A percentile compares a stretch with the other conserved stretches of the same genome.
Conservation (phyloP, 305 asterid genomes). For the Fraxinus nigra region DNA sequence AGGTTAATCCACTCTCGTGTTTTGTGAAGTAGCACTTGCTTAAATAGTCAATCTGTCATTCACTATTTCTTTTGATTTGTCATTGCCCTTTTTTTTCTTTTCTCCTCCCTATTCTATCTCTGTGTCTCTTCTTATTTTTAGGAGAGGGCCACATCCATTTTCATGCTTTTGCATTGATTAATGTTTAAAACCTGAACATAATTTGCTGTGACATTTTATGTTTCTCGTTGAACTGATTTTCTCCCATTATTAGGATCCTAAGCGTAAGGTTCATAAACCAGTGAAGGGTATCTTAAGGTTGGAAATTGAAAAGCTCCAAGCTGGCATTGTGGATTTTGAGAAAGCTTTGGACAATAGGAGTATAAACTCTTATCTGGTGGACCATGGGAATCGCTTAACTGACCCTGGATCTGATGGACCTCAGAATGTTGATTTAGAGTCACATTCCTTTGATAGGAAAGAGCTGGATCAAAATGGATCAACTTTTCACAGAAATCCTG, state of each 20-base stretch:
- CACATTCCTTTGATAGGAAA: slow-evolving; percentile 49
- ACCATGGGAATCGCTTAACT: slow-evolving; percentile 43
- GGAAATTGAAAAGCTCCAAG: slow-evolving; percentile 95
- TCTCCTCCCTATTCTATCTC: neutral
- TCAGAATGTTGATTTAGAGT: slow-evolving; percentile 40
- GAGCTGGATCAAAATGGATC: slow-evolving; percentile 75
- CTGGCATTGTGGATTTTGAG: slow-evolving; percentile 57
- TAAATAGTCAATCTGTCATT: slow-evolving; percentile 7
- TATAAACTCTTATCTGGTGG: slow-evolving; percentile 46
- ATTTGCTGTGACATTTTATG: slow-evolving; percentile 12
- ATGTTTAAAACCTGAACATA: slow-evolving; percentile 3
- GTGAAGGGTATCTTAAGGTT: slow-evolving; percentile 85
- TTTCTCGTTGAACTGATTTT: slow-evolving; percentile 27
- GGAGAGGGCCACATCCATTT: neutral
- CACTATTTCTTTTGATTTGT: neutral
- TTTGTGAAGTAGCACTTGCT: slow-evolving; percentile 15
- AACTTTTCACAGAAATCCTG: slow-evolving; percentile 44
- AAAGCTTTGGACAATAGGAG: slow-evolving; percentile 57
- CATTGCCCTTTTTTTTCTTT: neutral
- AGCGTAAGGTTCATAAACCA: slow-evolving; percentile 92
- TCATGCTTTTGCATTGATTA: slow-evolving; percentile 6
- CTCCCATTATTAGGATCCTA: slow-evolving; percentile 73
- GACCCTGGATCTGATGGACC: slow-evolving; percentile 48
- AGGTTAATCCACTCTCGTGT: slow-evolving; percentile 46
- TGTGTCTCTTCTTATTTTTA: neutral